Percentiles rank a stretch among this genome's conserved stretches.
These are phyloP conservation scores for Diplocarpon mali DNA, from an alignment of 2,329 filamentous ascomycete genomes.

Conservation along the genomic window DNA sequence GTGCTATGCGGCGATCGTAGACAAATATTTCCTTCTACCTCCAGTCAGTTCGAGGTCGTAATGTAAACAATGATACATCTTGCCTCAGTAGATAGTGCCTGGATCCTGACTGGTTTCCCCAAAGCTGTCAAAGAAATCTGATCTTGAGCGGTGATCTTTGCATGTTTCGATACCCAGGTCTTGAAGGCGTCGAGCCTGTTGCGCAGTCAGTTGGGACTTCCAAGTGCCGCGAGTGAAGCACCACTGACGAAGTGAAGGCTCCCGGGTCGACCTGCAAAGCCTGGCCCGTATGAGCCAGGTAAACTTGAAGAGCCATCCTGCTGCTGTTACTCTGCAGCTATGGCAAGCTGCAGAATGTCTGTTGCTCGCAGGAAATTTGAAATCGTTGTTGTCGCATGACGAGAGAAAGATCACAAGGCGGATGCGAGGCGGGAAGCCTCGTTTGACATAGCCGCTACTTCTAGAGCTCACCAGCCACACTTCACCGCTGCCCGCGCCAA, in stretches of 20 bases:
- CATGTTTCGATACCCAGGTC: slow-evolving; percentile 65
- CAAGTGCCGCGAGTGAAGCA: background rate
- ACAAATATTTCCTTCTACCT: slow-evolving; percentile 76
- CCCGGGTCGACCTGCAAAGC: slow-evolving; percentile 68
- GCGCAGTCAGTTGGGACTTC: slow-evolving; percentile 14
- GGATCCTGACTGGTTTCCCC: slow-evolving; percentile 40
- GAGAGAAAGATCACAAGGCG: slow-evolving; percentile 16
- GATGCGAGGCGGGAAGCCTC: slow-evolving; percentile 7
- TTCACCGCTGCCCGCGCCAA: background rate
- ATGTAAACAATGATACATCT: slow-evolving; percentile 11
- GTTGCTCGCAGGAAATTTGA: slow-evolving; percentile 9
- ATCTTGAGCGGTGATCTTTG: slow-evolving; percentile 61
- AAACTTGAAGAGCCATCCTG: slow-evolving; percentile 79
- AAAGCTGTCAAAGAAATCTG: slow-evolving; percentile 81
- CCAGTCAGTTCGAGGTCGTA: slow-evolving; percentile 11
- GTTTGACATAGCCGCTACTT: slow-evolving; percentile 3
- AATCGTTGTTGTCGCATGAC: slow-evolving; percentile 15
- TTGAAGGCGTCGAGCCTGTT: slow-evolving; percentile 72
- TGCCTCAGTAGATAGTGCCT: slow-evolving; percentile 73
- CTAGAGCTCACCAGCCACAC: slow-evolving; percentile 2
- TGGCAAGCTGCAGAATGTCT: slow-evolving; percentile 16
- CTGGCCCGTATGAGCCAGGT: slow-evolving; percentile 87
- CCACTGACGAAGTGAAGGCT: slow-evolving; percentile 59
- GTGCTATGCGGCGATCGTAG: slow-evolving; percentile 72
- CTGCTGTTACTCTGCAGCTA: slow-evolving; percentile 22